Evolutionary conservation across 2,329 filamentous ascomycete genomes (phyloP), one percentile per base, ranked within the genome.

Genomic region (Clarireedia homoeocarpa): DNA sequence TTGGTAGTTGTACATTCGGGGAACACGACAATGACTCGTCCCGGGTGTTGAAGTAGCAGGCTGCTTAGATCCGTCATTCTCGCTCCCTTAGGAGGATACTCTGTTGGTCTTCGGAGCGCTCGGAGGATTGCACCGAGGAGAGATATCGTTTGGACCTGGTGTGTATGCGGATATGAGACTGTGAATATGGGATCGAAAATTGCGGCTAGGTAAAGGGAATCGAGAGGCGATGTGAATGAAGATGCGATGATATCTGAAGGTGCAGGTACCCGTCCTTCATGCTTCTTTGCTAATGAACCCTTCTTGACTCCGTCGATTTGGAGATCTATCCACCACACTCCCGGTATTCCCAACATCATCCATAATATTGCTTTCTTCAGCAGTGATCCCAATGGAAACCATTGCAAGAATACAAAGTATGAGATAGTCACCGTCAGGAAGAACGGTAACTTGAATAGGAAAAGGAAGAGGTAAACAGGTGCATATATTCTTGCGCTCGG

Each of bases 271-370:
- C 89, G 83, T 58, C 84, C 77, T 56, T 79, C 75, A 40, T 87
- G 84, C 65, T 91, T 85, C 66, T 86, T 85, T 48, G 87, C 85
- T 34, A 95, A 77, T 26, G 87, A 91, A 74, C 94, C 94, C 74
- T 91, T 89, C 73, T 89, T 91, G 53, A 99, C 94, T 57, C 92
- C 92, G 70, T 99, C 94, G 62, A 99, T 89, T 71, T 96, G 92
- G n/a, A 99, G 77, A 72, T 99, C 94, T 56, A 96, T 86, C 92
- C 92, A 97, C 91, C 91, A 97, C 57, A 99, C 89, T 27, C 94
- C 92, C 0, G 91, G 90, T 58, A 95, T 87, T 39, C 84, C 87
- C 64, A 99, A 81, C 62, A 97, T 81, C 59, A 84, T 81, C 92
- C 94, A 97, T 53, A 97, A 75, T 49, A 90, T 83, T 12, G 88